These are phyloP conservation scores for Conticribra weissflogii DNA, from an alignment of 108 stramenopile genomes.

Conservation along the genomic window DNA sequence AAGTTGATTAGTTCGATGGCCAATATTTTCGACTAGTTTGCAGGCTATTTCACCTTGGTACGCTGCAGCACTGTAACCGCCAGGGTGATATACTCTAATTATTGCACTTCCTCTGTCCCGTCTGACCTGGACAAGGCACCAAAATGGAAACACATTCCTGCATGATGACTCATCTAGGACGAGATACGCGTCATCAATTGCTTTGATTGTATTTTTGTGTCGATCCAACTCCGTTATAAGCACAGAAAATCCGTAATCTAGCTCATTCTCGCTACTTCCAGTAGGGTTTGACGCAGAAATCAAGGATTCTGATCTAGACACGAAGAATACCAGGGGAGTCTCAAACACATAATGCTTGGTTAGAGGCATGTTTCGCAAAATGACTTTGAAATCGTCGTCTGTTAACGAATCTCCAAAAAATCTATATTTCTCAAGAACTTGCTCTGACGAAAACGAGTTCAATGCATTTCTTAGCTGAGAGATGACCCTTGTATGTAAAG, in stretches of 20 bases:
- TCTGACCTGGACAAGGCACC: slow-evolving; percentile 64
- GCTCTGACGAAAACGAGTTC: slow-evolving; percentile 68
- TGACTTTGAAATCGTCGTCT: slow-evolving; percentile 48
- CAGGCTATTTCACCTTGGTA: slow-evolving; percentile 30
- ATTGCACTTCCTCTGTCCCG: slow-evolving; percentile 42
- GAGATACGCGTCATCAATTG: slow-evolving; percentile 28
- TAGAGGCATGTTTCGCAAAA: slow-evolving; percentile 58
- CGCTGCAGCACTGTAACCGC: slow-evolving; percentile 52
- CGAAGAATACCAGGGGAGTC: slow-evolving; percentile 66
- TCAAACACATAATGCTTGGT: slow-evolving; percentile 54
- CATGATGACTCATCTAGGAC: slow-evolving; percentile 18
- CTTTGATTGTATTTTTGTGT: slow-evolving; percentile 22
- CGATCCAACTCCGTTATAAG: slow-evolving; percentile 31
- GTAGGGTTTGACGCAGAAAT: slow-evolving; percentile 59
- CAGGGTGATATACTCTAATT: slow-evolving; percentile 69
- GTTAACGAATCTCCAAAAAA: slow-evolving; percentile 42
- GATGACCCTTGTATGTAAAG: slow-evolving; percentile 42
- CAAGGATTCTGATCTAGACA: slow-evolving; percentile 56
- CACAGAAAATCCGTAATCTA: slow-evolving; percentile 56
- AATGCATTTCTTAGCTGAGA: slow-evolving; percentile 49
- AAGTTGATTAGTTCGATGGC: slow-evolving; percentile 70
- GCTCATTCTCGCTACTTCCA: slow-evolving; percentile 56
- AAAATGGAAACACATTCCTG: slow-evolving; percentile 46
- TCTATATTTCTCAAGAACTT: slow-evolving; percentile 64
- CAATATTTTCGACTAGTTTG: slow-evolving; percentile 24